These are phyloP conservation scores for Cryptococcus sp. DNA, from an alignment of 1,284 basidiomycete genomes.

Conservation along the genomic window DNA sequence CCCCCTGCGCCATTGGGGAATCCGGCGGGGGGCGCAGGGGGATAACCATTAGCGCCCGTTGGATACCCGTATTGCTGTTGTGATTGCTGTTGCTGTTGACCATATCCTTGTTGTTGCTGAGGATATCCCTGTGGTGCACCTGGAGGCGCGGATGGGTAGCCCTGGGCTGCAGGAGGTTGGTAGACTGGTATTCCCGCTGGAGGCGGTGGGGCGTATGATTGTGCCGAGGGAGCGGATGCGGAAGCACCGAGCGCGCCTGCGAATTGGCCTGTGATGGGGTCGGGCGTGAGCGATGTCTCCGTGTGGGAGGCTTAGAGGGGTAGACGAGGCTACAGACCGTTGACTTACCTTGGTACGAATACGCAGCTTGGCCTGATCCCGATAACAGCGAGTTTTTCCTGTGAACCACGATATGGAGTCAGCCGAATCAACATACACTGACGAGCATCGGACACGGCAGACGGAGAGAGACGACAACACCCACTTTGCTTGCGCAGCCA, in stretches of 20 bases:
- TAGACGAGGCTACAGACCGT: neutral
- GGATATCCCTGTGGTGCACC: constrained; percentile 26
- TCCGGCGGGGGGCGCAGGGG: constrained; percentile 25
- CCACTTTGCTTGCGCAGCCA: constrained; percentile 85
- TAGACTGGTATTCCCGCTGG: constrained; percentile 51
- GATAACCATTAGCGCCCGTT: constrained; percentile 10
- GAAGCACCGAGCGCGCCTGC: constrained; percentile 77
- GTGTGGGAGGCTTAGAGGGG: neutral
- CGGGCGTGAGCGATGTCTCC: neutral
- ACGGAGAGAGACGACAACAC: constrained; percentile 2
- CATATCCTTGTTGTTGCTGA: constrained; percentile 29
- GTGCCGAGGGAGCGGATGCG: constrained; percentile 65
- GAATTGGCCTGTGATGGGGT: constrained; percentile 68
- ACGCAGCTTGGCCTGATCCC: constrained; percentile 43
- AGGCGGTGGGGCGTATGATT: constrained; percentile 48
- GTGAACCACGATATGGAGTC: neutral
- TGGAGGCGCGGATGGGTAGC: constrained; percentile 17
- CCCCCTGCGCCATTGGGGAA: constrained; percentile 19
- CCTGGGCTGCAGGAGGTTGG: constrained; percentile 50
- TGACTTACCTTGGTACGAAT: constrained; percentile 51
- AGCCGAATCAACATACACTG: neutral
- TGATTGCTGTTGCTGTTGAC: constrained; percentile 11
- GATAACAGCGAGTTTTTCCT: constrained; percentile 45
- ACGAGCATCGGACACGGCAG: neutral
- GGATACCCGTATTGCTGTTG: constrained; percentile 2